Percentiles rank a stretch among this genome's conserved stretches.
Evolutionary conservation across 2,329 filamentous ascomycete species (phyloP).

Genomic region (Alternaria ethzedia): DNA sequence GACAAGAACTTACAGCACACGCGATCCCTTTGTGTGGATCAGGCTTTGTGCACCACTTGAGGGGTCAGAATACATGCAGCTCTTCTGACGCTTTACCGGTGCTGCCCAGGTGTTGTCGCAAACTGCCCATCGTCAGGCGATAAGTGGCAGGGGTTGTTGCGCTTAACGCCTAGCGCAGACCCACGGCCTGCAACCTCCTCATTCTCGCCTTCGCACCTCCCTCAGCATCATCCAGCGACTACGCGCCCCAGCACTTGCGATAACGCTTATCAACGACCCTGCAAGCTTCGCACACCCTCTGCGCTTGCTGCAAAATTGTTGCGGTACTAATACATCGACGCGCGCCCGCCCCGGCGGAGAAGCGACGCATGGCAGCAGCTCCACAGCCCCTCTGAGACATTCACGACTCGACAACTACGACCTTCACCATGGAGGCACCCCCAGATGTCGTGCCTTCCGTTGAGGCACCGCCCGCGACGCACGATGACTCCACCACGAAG

Average conservation of each 20-base stretch:
- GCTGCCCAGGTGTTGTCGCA: background rate
- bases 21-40: background rate
- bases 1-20: background rate
- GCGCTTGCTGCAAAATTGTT: constrained; percentile 32
- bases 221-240: constrained; percentile 26
- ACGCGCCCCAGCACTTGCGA: constrained; percentile 15
- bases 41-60: background rate
- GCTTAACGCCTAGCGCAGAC: constrained; percentile 9
- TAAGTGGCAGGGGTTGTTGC: constrained; percentile 2
- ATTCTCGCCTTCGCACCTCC: constrained; percentile 30
- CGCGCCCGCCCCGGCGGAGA: constrained; percentile 34
- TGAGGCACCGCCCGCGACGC: constrained; percentile 32
- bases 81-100: background rate
- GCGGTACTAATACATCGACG: constrained; percentile 23
- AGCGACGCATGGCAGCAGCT: constrained; percentile 32
- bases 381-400: constrained; percentile 26
- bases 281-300: constrained; percentile 15
- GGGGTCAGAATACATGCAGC: background rate
- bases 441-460: constrained; percentile 42
- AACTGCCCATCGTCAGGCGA: constrained; percentile 22
- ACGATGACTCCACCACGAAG: constrained; percentile 40
- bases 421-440: constrained; percentile 37
- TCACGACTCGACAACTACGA: constrained; percentile 10
- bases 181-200: constrained; percentile 23
- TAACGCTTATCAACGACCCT: background rate